Evolutionary conservation across 192 early-diverging fungal species (phyloP), one percentile per base, ranked within the genome.

Genomic region (Rhizoclosmatium globosum): DNA sequence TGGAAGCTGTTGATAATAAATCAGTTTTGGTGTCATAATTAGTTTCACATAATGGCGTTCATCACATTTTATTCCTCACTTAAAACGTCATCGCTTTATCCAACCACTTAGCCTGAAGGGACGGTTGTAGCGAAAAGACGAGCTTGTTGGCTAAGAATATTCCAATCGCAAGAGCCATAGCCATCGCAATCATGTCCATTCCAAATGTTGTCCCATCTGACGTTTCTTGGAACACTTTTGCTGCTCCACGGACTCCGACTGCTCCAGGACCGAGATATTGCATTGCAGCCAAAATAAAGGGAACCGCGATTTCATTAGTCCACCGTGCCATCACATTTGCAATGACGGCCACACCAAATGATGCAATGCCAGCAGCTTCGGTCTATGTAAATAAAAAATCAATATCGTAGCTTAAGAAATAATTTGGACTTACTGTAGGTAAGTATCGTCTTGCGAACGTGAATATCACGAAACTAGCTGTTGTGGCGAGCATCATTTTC

Each of bases 301-400:
- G 38, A 31, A 78, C 64, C n/a, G 69, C 70, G 23, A 78, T 70
- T 31, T 78, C 76, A 48, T 56, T 74, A n/a, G n/a, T 75, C 44
- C 45, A 42, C 38, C 76, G 21, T n/a, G 76, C 7, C 66, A 43
- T 56, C 45, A 78, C 6, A 67, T 78, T 78, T 19, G 76, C 64
- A 11, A 46, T 61, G 11, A 56, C 17, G 17, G 64, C 76, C 11
- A 78, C 38, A 13, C 76, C 59, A 31, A 78, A 78, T 31, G 76
- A 43, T 3, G 76, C 9, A 75, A 78, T 43, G 44, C 64, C 56
- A 11, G 76, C 76, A 6, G 68, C 76, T 15, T 58, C 61, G 11
- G 50, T 78, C 76, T 31, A 31, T 31, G 31, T 31, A 31, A 19
- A 17, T 19, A 31, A 67, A 31, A 67, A 58, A 58, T 58, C 21